Evolutionary conservation across 345 rosid species (phyloP), one percentile per base, ranked within the genome.

Genomic region (Cardamine resedifolia): DNA sequence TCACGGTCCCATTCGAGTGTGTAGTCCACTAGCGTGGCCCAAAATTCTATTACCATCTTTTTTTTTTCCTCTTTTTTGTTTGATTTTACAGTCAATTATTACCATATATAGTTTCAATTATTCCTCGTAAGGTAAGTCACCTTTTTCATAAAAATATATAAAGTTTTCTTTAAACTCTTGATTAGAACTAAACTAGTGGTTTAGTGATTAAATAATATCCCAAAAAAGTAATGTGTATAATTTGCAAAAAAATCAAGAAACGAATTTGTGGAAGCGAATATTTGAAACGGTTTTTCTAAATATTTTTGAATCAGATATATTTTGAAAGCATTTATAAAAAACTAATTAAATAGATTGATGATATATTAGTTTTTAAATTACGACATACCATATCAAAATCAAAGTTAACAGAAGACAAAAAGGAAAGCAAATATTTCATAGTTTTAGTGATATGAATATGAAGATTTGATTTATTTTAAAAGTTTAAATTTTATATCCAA

Each of bases 1-100:
- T 52, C 71, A 66, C 71, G 71, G n/a, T 52, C 36, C 18, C 61
- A 38, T 38, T 24, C 0, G 71, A 66, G 26, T 52, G 18, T 5
- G 10, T 50, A 66, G 47, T 53, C 71, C 51, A 68, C 30, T 56
- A 69, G 34, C 47, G 10, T 20, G 34, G 56, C 56, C 45, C 65
- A 58, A 57, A 69, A 30, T 44, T 41, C 23, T 44, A 56, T 43
- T 44, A 43, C 45, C 56, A 68, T 28, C 12, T 1, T 39, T 10
- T 14, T 27, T 1, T 2, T 1, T 3, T 18, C 6, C 2, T n/a
- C n/a, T n/a, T n/a, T n/a, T n/a, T n/a, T n/a, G n/a, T 38, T 44
- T 43, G 6, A 44, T 59, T 60, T 8, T 23, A 60, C 50, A 23
- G 1, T 57, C 33, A 26, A 44, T n/a, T n/a, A 44, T 44, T 6